Evolutionary conservation across 768 basidiomycete genomes (phyloP), one percentile per base, ranked within the genome.

Genomic region (Hysterangium stoloniferum): DNA sequence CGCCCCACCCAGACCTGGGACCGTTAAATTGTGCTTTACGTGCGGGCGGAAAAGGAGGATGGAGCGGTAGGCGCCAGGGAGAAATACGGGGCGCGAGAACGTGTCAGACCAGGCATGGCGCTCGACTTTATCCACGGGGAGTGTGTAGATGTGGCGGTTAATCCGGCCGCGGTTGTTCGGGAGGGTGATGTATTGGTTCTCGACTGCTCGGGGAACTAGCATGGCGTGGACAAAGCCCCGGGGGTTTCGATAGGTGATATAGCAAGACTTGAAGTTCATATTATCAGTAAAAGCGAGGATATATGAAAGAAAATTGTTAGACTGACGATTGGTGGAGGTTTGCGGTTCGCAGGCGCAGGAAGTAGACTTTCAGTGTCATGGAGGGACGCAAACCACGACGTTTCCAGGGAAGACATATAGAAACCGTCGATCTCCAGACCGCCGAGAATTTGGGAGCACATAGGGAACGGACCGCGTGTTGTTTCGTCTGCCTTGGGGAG

Each of bases 31-130:
- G 12, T 27, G 44, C n/a, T 17, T 13, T 25, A 42, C 12, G 25
- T 40, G 24, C 19, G 49, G 38, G 9, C 49, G 49, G 38, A 51
- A 41, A 6, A 42, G 12, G n/a, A 51, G 17, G 38, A 51, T 29
- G 8, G 49, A 51, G 20, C 41, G 49, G 15, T 51, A 51, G 19
- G 36, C 49, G 8, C 49, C 49, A 2, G 49, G 49, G 22, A 40
- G 31, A 27, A 51, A 8, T 19, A 51, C 38, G 2, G 49, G 49
- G 6, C 44, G 44, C 4, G 36, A 13, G 24, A 41, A 40, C 7
- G 20, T 24, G 4, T 51, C 49, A 7, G 24, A n/a, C 49, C 49
- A 51, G 6, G 24, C 35, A 35, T 42, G 22, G 12, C 40, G 19
- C 29, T 27, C 49, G 15, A 41, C 12, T 12, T 32, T 29, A 11